phyloP scores from a whole-genome alignment of 495 filamentous ascomycete species.

The Symbiotaphrina buchneri region DNA sequence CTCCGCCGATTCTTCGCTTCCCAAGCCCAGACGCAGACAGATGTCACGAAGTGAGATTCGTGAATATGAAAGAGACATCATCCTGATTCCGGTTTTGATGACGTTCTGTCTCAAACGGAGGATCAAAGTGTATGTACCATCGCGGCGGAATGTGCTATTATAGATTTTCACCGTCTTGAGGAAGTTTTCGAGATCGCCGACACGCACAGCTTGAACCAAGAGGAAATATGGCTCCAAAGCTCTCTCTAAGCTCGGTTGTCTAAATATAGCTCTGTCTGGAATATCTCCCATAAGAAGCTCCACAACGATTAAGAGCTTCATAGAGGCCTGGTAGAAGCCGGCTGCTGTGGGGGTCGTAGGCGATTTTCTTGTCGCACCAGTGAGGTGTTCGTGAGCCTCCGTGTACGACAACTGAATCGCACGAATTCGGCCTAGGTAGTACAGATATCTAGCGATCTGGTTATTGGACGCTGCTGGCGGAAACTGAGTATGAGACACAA shows the following conservation, averaged over 20 bases:
- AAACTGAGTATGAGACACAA: conserved; percentile 88
- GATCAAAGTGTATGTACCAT: conserved; percentile 90
- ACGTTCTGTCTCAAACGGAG: conserved; percentile 90
- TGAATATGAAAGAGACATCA: conserved; percentile 96
- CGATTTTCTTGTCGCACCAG: conserved; percentile 80
- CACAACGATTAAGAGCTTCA: conserved; percentile 82
- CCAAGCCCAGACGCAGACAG: conserved; percentile 79
- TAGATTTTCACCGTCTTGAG: conserved; percentile 59
- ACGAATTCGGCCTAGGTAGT: conserved; percentile 88
- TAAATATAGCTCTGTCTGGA: conserved; percentile 83
- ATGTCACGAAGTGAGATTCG: conserved; percentile 95
- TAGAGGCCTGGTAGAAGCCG: conserved; percentile 87
- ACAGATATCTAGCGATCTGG: conserved; percentile 89
- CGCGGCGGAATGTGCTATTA: conserved; percentile 65
- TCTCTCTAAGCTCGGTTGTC: conserved; percentile 61
- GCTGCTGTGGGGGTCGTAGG: conserved; percentile 72
- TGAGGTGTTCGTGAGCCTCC: conserved; percentile 85
- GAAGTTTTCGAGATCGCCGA: conserved; percentile 84
- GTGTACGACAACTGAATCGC: conserved; percentile 92
- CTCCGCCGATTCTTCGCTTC: conserved; percentile 87
- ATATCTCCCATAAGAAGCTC: conserved; percentile 98
- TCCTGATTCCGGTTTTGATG: conserved; percentile 96
- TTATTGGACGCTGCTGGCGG: conserved; percentile 86
- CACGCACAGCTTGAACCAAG: conserved; percentile 83
- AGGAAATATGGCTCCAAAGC: conserved; percentile 79